A percentile compares a stretch with the other conserved stretches of the same genome.
phyloP scores from a whole-genome alignment of 768 basidiomycete genomes.

The Lactarius evosmus region DNA sequence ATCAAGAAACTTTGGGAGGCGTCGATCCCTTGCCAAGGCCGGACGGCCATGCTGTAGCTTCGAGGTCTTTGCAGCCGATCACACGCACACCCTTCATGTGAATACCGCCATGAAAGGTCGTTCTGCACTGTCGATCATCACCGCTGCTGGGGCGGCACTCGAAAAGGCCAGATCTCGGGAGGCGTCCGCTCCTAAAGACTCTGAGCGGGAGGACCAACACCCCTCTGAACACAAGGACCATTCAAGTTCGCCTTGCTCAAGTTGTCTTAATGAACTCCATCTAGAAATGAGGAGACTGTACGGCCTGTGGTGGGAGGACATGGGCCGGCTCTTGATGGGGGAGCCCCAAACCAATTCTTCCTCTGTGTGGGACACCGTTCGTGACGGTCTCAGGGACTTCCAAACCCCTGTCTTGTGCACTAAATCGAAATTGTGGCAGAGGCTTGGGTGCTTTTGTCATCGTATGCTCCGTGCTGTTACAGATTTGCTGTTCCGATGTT shows the following conservation, averaged over 20 bases:
- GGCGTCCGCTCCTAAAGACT: not conserved
- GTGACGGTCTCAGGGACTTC: not conserved
- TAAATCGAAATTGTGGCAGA: not conserved
- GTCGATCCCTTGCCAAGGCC: conserved; percentile 14
- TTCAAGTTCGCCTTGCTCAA: conserved; percentile 5
- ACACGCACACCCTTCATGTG: not conserved
- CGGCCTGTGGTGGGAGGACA: conserved; percentile 23
- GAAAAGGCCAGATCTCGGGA: not conserved
- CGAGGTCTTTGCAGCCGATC: conserved; percentile 6
- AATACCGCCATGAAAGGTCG: conserved; percentile 4
- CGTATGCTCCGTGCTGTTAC: not conserved
- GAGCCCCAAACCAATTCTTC: not conserved
- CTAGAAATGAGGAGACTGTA: conserved; percentile 23
- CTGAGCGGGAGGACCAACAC: not conserved
- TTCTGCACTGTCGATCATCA: conserved; percentile 22
- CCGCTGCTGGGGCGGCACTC: conserved; percentile 10
- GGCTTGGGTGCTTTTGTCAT: not conserved
- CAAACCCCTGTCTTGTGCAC: not conserved
- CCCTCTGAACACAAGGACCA: not conserved
- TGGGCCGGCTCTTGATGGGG: conserved; percentile 22
- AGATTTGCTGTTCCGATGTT: conserved; percentile 1
- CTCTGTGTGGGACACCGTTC: conserved; percentile 19
- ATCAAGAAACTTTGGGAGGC: conserved; percentile 10
- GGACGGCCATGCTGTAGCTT: conserved; percentile 25
- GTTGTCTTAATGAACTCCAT: conserved; percentile 22